Evolutionary conservation across 75 land plant species (phyloP), one percentile per base, ranked within the genome.

Genomic region (Selaginella moellendorffii): DNA sequence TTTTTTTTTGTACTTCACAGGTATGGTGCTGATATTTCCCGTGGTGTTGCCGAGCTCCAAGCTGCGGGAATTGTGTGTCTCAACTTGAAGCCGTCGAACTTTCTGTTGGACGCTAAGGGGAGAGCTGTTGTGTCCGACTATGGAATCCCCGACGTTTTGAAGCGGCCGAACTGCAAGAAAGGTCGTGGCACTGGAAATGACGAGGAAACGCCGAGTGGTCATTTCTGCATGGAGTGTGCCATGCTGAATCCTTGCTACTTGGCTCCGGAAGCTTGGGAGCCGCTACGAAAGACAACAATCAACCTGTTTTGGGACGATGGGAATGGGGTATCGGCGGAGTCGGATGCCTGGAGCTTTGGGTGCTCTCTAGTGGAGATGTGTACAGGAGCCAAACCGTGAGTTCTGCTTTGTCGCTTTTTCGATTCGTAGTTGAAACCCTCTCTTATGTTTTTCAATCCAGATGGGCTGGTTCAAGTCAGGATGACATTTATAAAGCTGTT

Each of bases 321-420:
- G 58, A 74, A 77, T 68, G 91, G 85, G 25, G 82, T 90, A 65
- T 86, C 96, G 22, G 30, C 68, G 25, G 87, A 86, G 64, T 86
- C 90, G 18, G 96, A 90, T 82, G 91, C 92, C 9, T 90, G 96
- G 96, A 90, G 96, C 74, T 90, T 90, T 83, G 96, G 91, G 12
- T 90, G 96, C 62, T 83, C 85, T 22, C 67, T 90, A 61, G 91
- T 90, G 9, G 96, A 90, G 68, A 90, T 90, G 96, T 90, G 96
- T 65, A 90, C 96, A 42, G 96, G 96, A 30, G 85, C 85, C 12
- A 64, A 76, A 27, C 96, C 96, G 96, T 90, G 80, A 63, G 96
- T 78, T 30, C 26, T 27, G 5, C 26, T 25, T 27, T 27, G 27
- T 61, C 12, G 27, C 27, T 22, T n/a, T 52, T 12, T 58, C 26